Evolutionary conservation across 1,139 yeast genomes (phyloP).

Genomic region (Suhomyces guaymorum): DNA sequence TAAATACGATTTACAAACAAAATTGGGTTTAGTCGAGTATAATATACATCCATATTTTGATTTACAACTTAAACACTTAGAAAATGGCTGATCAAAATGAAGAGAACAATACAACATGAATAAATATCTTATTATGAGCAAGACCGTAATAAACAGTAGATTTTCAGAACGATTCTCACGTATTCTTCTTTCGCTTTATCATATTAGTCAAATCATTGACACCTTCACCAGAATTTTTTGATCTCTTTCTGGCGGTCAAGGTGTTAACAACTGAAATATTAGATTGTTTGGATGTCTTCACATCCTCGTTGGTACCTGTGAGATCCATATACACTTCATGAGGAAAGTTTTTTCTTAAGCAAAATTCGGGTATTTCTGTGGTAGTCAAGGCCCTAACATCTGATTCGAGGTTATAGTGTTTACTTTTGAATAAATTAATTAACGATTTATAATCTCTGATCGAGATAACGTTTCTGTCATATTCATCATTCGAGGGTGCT

Average conservation of each 20-base stretch:
- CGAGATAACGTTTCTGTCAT: slow-evolving; percentile 6
- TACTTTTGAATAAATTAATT: slow-evolving; percentile 30
- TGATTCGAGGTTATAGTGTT: slow-evolving; percentile 24
- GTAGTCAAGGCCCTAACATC: slow-evolving; percentile 29
- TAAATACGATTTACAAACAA: too few relatives aligned
- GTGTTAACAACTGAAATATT: slow-evolving; percentile 10
- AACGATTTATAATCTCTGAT: slow-evolving; percentile 35
- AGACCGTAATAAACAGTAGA: neutral
- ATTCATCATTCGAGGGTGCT: neutral
- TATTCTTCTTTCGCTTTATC: slow-evolving; percentile 12
- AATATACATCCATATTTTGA: too few relatives aligned
- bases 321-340: slow-evolving; percentile 14
- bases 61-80: neutral
- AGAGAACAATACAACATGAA: too few relatives aligned
- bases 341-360: slow-evolving; percentile 14
- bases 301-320: slow-evolving; percentile 15
- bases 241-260: slow-evolving; percentile 16
- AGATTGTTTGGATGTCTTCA: neutral
- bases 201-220: slow-evolving; percentile 14
- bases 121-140: too few relatives aligned
- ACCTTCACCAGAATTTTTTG: slow-evolving; percentile 4
- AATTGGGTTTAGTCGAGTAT: too few relatives aligned
- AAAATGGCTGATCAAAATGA: too few relatives aligned
- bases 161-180: neutral
- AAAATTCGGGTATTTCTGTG: slow-evolving; percentile 28